These are phyloP conservation scores for Rhynchospora tenuis DNA, from an alignment of 176 grass and related monocot species.

Conservation along the genomic window DNA sequence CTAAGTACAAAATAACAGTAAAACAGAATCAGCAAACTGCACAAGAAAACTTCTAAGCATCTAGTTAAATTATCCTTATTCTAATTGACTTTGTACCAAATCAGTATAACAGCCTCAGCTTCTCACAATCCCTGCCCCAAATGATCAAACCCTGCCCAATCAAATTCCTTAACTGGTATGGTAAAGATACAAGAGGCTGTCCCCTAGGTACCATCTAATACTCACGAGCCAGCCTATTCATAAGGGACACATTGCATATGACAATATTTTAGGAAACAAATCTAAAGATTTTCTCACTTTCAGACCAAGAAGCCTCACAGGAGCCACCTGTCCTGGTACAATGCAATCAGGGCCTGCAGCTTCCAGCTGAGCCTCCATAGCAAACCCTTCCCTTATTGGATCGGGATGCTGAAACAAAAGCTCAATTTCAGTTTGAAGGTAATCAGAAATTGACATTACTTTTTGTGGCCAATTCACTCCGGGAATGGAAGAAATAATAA, in stretches of 20 bases:
- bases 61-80: no score
- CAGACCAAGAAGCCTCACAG: conserved; percentile 77
- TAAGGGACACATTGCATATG: not conserved
- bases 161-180: not conserved
- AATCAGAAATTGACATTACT: not conserved
- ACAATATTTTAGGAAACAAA: not conserved
- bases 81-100: no score
- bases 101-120: no score
- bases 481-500: not conserved
- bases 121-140: no score
- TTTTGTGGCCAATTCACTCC: not conserved
- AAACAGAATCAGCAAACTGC: no score
- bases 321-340: conserved; percentile 74
- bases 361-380: conserved; percentile 80
- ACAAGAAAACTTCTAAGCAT: no score
- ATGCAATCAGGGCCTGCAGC: conserved; percentile 90
- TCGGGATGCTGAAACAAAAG: conserved; percentile 62
- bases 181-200: not conserved
- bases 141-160: not conserved
- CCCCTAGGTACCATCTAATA: not conserved
- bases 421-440: not conserved
- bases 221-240: not conserved
- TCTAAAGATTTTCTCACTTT: conserved; percentile 44
- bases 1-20: no score
- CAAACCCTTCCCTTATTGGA: conserved; percentile 81